Evolutionary conservation across 495 filamentous ascomycete species (phyloP), one percentile per base, ranked within the genome.

Genomic region (Daldinia bambusicola): DNA sequence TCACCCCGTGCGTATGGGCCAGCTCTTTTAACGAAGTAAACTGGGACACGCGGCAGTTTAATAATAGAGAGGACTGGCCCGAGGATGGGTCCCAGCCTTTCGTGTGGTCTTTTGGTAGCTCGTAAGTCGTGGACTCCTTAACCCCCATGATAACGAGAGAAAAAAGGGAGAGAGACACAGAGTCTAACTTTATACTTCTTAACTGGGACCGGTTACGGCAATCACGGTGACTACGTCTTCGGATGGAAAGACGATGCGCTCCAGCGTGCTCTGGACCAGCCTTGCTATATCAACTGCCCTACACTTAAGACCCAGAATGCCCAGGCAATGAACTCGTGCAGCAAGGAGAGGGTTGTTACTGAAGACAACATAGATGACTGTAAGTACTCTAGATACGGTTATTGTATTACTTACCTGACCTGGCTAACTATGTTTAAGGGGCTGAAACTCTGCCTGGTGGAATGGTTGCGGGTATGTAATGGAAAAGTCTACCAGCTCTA

Each of bases 321-420:
- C 6, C 31, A 67, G 31, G 57, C 63, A 36, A 77, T 78, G 74
- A 80, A 80, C 69, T 72, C 78, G 55, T 82, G 80, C 70, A 70
- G 70, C 22, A 69, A 73, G 6, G 53, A 67, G 22, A 69, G 48
- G 22, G 53, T 59, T 6, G 75, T 78, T 14, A 52, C 55, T 5
- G 63, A 74, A 10, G 77, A 77, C 55, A 38, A 63, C 26, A 68
- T 74, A 12, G 73, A 76, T 22, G 66, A 71, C 51, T 79, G 77
- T 79, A 63, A 69, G 69, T 72, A 5, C n/a, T 9, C n/a, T 20
- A 0, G 2, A 20, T 32, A 1, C 10, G 12, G 26, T 5, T 14
- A 0, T 40, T 57, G 13, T 26, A 13, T 38, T 26, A 41, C 2
- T 3, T 26, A 26, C 3, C 26, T 26, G 36, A 10, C 34, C n/a